Percentiles rank a stretch among this genome's conserved stretches.
phyloP scores from a whole-genome alignment of 495 filamentous ascomycete species.

The Penicillium parvum region DNA sequence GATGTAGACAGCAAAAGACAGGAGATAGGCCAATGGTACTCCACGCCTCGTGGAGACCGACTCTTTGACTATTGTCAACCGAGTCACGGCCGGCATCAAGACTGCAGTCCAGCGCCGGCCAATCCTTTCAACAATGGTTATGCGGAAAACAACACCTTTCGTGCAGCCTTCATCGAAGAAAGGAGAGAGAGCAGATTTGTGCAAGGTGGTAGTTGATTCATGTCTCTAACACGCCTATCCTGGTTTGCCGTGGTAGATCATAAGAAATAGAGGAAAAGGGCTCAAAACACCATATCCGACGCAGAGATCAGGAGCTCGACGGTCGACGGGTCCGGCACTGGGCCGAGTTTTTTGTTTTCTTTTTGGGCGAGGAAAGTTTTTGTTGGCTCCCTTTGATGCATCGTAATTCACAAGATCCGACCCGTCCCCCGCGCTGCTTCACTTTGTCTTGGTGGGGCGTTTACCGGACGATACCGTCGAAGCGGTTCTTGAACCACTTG shows the following conservation, averaged over 20 bases:
- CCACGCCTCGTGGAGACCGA: conserved; percentile 15
- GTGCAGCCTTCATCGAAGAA: conserved; percentile 51
- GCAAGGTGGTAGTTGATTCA: conserved; percentile 39
- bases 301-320: conserved; percentile 27
- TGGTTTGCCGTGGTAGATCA: conserved; percentile 42
- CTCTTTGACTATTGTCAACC: conserved; percentile 27
- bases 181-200: conserved; percentile 31
- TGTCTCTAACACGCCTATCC: conserved; percentile 45
- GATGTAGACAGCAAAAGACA: conserved; percentile 26
- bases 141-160: conserved; percentile 45
- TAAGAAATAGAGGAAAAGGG: conserved; percentile 26
- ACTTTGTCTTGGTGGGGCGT: conserved; percentile 21
- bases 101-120: conserved; percentile 15
- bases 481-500: conserved; percentile 99
- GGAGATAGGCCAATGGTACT: conserved; percentile 28
- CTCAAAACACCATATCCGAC: conserved; percentile 30
- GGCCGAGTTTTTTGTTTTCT: conserved; percentile 28
- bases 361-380: conserved; percentile 24
- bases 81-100: conserved; percentile 16
- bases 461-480: conserved; percentile 97
- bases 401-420: conserved; percentile 37
- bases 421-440: conserved; percentile 21
- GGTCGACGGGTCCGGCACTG: conserved; percentile 15
- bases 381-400: conserved; percentile 38
- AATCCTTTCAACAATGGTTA: conserved; percentile 48